phyloP scores from a whole-genome alignment of 2,329 filamentous ascomycete species.

The Xylariaceae sp. region DNA sequence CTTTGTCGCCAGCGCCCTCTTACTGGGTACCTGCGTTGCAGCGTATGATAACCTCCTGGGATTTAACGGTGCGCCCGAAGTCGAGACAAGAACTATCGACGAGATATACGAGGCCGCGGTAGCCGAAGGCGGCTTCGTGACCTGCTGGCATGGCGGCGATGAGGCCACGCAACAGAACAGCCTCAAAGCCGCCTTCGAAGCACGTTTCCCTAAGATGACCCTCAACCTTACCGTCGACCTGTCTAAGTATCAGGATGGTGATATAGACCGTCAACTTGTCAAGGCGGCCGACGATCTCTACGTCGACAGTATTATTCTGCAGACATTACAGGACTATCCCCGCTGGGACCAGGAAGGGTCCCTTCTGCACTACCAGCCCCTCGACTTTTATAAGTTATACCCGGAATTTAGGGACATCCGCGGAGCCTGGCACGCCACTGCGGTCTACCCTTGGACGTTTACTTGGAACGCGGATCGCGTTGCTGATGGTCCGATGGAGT shows the following conservation, averaged over 20 bases:
- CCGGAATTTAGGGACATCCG: slow-evolving; percentile 50
- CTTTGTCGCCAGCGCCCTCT: neutral
- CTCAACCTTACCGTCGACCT: slow-evolving; percentile 62
- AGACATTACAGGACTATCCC: slow-evolving; percentile 59
- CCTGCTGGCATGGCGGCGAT: slow-evolving; percentile 57
- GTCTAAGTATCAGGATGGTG: slow-evolving; percentile 60
- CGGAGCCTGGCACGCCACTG: slow-evolving; percentile 52
- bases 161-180: slow-evolving; percentile 48
- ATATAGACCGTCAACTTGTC: slow-evolving; percentile 53
- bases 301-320: slow-evolving; percentile 56
- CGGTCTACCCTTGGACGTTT: slow-evolving; percentile 48
- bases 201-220: slow-evolving; percentile 55
- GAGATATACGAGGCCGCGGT: slow-evolving; percentile 58
- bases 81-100: slow-evolving; percentile 56
- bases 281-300: slow-evolving; percentile 42
- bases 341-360: slow-evolving; percentile 57
- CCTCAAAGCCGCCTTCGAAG: slow-evolving; percentile 53
- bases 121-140: slow-evolving; percentile 54
- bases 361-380: slow-evolving; percentile 57
- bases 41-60: slow-evolving; percentile 38
- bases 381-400: slow-evolving; percentile 52
- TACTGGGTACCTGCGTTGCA: neutral
- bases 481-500: slow-evolving; percentile 46
- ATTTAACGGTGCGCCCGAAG: slow-evolving; percentile 31
- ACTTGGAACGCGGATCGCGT: slow-evolving; percentile 48